A percentile compares a stretch with the other conserved stretches of the same genome.
These are phyloP conservation scores for Aspergillus candidus DNA, from an alignment of 2,329 filamentous ascomycete genomes.

Conservation along the genomic window DNA sequence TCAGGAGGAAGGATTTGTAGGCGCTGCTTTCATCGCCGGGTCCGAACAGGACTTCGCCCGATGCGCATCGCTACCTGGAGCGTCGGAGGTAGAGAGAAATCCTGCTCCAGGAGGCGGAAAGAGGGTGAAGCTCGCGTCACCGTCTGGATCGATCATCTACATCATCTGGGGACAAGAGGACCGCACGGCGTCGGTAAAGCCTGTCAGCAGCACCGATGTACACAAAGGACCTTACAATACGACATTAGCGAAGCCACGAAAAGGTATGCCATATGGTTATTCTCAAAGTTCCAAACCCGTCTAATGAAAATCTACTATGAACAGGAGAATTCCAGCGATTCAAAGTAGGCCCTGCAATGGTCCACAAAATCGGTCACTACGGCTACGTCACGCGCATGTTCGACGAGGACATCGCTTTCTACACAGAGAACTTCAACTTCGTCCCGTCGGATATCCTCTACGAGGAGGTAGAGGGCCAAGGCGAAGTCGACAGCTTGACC, in stretches of 20 bases:
- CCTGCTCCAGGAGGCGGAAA: slow-evolving; percentile 17
- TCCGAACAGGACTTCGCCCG: slow-evolving; percentile 50
- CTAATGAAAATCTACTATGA: too few species aligned
- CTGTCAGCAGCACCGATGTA: slow-evolving; percentile 8
- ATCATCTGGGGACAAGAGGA: slow-evolving; percentile 50
- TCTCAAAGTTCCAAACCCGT: too few species aligned
- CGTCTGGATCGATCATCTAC: slow-evolving; percentile 54
- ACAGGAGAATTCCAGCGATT: slow-evolving; percentile 27
- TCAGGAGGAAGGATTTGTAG: slow-evolving; percentile 47
- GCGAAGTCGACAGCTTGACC: slow-evolving; percentile 36
- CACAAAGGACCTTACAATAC: slow-evolving; percentile 14
- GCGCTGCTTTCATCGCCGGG: slow-evolving; percentile 54
- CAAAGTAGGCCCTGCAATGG: slow-evolving; percentile 22
- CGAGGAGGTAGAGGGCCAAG: slow-evolving; percentile 22
- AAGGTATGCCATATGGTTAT: slow-evolving; percentile 4
- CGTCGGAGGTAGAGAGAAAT: slow-evolving; percentile 47
- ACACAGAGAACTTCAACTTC: slow-evolving; percentile 40
- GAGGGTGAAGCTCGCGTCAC: slow-evolving; percentile 27
- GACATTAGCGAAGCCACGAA: slow-evolving; percentile 13
- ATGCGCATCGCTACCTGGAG: slow-evolving; percentile 45
- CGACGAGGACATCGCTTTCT: slow-evolving; percentile 31
- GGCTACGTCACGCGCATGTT: slow-evolving; percentile 32
- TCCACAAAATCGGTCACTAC: slow-evolving; percentile 39
- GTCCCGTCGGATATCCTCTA: slow-evolving; percentile 31
- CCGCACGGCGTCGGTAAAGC: slow-evolving; percentile 31